Evolutionary conservation across 83 land plant species (phyloP).

Genomic region (Picea engelmannii): DNA sequence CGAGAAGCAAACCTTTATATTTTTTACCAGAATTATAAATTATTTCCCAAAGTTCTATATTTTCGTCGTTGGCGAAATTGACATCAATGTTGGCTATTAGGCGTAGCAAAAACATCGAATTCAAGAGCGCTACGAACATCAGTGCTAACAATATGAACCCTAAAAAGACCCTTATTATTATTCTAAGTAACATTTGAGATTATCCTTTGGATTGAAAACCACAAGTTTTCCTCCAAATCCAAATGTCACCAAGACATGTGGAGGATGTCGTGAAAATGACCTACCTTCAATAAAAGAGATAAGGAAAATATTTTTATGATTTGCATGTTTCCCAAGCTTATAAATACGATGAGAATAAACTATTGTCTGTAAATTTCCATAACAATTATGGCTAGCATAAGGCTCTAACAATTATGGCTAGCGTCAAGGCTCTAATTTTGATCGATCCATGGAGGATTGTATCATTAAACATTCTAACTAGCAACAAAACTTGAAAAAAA

Average conservation of each 20-base stretch:
- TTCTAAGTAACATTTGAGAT: constrained; percentile 34
- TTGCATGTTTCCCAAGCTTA: constrained; percentile 25
- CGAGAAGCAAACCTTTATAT: too few species aligned
- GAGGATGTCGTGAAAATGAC: constrained; percentile 86
- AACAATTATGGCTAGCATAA: too few species aligned
- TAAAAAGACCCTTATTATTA: constrained; percentile 30
- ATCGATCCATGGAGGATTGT: constrained; percentile 21
- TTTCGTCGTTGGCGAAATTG: too few species aligned
- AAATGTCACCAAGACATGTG: constrained; percentile 84
- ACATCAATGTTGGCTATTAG: too few species aligned
- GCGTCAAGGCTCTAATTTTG: constrained; percentile 19
- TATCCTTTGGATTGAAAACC: constrained; percentile 58
- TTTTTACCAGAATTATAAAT: too few species aligned
- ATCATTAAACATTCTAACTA: constrained; percentile 17
- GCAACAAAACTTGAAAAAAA: constrained; percentile 18
- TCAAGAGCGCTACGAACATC: too few species aligned
- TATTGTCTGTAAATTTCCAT: constrained; percentile 23
- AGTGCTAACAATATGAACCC: constrained; percentile 28
- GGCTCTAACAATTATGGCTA: constrained; percentile 26
- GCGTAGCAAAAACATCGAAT: too few species aligned
- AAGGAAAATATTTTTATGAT: constrained; percentile 19
- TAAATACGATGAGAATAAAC: constrained; percentile 28
- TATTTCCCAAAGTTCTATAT: too few species aligned
- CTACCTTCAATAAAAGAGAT: constrained; percentile 40
- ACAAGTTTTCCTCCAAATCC: constrained; percentile 97